These are phyloP conservation scores for Lentinus brumalis DNA, from an alignment of 768 basidiomycete species.

Conservation along the genomic window DNA sequence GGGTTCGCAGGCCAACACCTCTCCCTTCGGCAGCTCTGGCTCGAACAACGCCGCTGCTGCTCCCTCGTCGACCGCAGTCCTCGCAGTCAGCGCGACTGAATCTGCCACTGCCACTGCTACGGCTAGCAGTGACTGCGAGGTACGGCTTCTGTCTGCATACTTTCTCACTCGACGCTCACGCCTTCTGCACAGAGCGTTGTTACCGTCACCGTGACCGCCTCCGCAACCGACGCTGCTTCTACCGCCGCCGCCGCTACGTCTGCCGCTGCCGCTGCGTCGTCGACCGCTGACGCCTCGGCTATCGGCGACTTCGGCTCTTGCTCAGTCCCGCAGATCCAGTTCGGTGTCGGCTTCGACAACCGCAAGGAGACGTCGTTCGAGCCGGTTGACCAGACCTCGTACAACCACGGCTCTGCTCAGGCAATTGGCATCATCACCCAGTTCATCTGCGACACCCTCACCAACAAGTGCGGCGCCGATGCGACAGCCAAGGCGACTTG, in stretches of 20 bases:
- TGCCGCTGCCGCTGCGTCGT: conserved; percentile 9
- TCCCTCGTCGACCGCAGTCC: conserved; percentile 10
- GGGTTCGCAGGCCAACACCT: conserved; percentile 45
- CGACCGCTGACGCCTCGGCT: no score
- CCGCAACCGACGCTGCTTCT: conserved; percentile 16
- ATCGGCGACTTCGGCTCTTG: conserved; percentile 54
- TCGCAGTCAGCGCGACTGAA: conserved; percentile 1
- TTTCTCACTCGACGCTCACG: neutral
- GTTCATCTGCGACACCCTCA: conserved; percentile 58
- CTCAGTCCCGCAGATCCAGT: conserved; percentile 55
- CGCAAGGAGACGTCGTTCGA: conserved; percentile 57
- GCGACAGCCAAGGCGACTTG: conserved; percentile 55
- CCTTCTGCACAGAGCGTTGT: neutral
- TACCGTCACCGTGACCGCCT: conserved; percentile 21
- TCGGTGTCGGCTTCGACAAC: conserved; percentile 56
- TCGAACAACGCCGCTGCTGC: conserved; percentile 5
- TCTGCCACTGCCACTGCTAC: conserved; percentile 5
- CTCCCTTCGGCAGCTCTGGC: conserved; percentile 28
- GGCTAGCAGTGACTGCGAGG: conserved; percentile 16
- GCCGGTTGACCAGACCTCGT: conserved; percentile 50
- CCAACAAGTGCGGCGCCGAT: conserved; percentile 56
- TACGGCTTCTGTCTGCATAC: neutral
- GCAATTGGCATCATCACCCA: conserved; percentile 60
- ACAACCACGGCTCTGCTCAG: conserved; percentile 62
- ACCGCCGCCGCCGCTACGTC: conserved; percentile 18